Base-by-base conservation (phyloP, 257 asterid genomes). In the Knoxia roxburghii region DNA sequence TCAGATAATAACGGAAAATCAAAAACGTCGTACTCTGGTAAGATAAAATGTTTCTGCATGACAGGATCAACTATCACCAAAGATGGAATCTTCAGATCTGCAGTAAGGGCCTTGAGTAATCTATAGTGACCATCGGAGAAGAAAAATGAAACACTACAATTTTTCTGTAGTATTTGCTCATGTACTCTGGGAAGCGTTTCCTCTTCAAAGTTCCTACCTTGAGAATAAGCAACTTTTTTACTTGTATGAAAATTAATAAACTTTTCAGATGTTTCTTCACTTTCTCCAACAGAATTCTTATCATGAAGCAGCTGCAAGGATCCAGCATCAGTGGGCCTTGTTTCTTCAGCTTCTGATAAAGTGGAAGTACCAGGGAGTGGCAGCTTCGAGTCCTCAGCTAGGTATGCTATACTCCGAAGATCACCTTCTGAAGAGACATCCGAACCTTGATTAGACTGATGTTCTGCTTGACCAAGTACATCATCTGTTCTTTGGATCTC, bases 91-190 rank as follows among this genome's bases (percentile, higher is more conserved):
- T 71, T 84, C 73, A 78, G 70, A 67, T 82, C 83, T 60, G 89
- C 86, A 52, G 96, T 88, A 70, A 93, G 84, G 62, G 96, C 66
- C 82, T 82, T 87, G 70, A 90, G 96, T 48, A 85, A 80, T 84
- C 96, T 81, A 80, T 72, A 82, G 45, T 86, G 78, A 61, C 97
- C 97, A 79, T 93, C 99, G 24, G 76, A 63, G 76, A 88, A 83
- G 84, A 71, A 81, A 81, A 90, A 90, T 27, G 96, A 88, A 72
- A 72, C 77, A 69, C 65, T 77, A 80, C 78, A 79, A 53, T 52
- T 61, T 64, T 63, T 74, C 53, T 62, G 68, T 65, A 50, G 80
- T 65, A 78, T 82, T 48, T 41, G 73, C 77, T 74, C 88, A 43
- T 79, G 81, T 32, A 65, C 68, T 61, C 67, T 82, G 37, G 77